These are phyloP conservation scores for Ophiocytium majus DNA, from an alignment of 352 stramenopile genomes.

Conservation along the genomic window DNA sequence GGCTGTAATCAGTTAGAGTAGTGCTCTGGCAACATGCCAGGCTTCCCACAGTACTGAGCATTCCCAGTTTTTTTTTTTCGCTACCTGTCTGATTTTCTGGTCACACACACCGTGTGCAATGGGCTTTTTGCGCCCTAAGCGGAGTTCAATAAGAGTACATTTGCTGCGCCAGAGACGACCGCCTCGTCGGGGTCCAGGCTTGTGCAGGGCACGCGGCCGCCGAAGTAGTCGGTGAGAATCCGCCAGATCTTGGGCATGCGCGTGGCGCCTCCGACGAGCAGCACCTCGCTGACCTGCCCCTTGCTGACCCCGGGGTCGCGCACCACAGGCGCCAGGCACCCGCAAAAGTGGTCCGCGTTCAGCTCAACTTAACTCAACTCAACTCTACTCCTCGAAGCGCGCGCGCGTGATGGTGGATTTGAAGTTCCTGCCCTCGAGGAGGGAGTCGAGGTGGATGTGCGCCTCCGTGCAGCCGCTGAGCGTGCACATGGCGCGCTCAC, in stretches of 20 bases:
- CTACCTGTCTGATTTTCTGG: too few species aligned
- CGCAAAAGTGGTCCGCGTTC: conserved; percentile 74
- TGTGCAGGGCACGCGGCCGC: conserved; percentile 94
- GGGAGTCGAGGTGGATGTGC: conserved; percentile 94
- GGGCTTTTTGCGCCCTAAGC: too few species aligned
- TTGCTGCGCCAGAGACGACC: conserved; percentile 91
- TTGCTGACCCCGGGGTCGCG: conserved; percentile 80
- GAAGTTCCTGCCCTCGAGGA: conserved; percentile 96
- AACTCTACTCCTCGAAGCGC: conserved; percentile 94
- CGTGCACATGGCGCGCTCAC: conserved; percentile 93
- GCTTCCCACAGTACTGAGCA: too few species aligned
- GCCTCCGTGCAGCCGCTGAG: conserved; percentile 90
- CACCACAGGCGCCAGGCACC: conserved; percentile 80
- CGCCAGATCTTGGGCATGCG: conserved; percentile 95
- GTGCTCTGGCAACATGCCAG: too few species aligned
- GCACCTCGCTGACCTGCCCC: conserved; percentile 87
- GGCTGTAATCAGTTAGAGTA: too few species aligned
- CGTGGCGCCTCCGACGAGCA: conserved; percentile 91
- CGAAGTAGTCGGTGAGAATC: conserved; percentile 89
- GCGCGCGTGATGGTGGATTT: conserved; percentile 91
- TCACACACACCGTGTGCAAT: too few species aligned
- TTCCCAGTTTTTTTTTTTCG: too few species aligned
- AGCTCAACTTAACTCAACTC: too few species aligned
- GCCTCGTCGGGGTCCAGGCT: conserved; percentile 97
- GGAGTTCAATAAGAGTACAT: too few species aligned